Base-by-base conservation (phyloP, 2,329 filamentous ascomycete species). In the Aureobasidium subglaciale region DNA sequence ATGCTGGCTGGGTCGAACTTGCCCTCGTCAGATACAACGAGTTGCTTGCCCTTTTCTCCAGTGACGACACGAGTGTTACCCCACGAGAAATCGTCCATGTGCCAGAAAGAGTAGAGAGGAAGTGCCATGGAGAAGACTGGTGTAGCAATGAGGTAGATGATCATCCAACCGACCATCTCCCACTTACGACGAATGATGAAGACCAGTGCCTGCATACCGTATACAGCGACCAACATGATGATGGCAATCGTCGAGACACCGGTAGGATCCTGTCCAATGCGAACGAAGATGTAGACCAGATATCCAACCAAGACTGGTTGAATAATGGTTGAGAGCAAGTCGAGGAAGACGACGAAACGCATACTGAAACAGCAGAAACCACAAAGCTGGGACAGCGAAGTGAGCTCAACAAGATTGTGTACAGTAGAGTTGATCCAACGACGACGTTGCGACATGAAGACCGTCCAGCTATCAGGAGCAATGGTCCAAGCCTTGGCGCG, bases 331-430 rank as follows among this genome's bases (percentile, higher is more conserved):
- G 88, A 93, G 60, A 99, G 77, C 64, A 99, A 77, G 72, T 99
- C 93, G 63, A 99, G 71, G 67, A 99, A 95, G 63, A 99, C 91
- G 58, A 99, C 82, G 72, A 99, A 99, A 65, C 93, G 87, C 93
- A 99, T 99, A 73, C 88, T 95, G 79, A 99, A 99, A 75, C 93
- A 99, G 80, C 93, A 99, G 85, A 99, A 99, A 74, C 93, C 93
- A 72, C 93, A 99, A 49, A 99, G 87, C 70, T 97, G 88, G 59
- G 87, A 84, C 71, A 99, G 78, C 5, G 92, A 91, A 60, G 97
- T 92, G 59, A 99, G 85, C 71, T 99, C 93, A 60, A 95, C 88
- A 60, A 99, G 79, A 71, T 99, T 99, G 79, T 99, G 93, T 50
- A 99, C 89, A 0, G 93, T 99, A 56, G 91, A 96, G 78, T 99